phyloP scores from a whole-genome alignment of 2,329 filamentous ascomycete species.

The Ambrosiella beaveri region DNA sequence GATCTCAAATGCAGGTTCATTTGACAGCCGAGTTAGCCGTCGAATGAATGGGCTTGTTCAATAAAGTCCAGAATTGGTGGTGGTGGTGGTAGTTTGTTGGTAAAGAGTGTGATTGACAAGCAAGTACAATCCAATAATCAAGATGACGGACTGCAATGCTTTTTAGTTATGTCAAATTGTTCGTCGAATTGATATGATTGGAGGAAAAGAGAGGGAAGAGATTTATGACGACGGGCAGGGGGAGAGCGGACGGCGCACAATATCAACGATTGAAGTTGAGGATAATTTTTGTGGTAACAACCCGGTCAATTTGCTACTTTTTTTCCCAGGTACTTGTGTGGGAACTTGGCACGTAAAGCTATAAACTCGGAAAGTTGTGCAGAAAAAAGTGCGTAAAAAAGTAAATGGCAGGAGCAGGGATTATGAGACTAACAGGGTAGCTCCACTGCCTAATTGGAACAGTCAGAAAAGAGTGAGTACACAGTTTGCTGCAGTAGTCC shows the following conservation, averaged over 20 bases:
- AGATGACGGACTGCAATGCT: not conserved
- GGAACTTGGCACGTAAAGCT: not conserved
- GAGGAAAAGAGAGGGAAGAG: conserved; percentile 15
- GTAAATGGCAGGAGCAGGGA: not conserved
- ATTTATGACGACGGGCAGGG: conserved; percentile 1
- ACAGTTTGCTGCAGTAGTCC: not conserved
- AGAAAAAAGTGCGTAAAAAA: not conserved
- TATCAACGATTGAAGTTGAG: not conserved
- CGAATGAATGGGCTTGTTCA: conserved; percentile 71
- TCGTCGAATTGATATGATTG: not conserved
- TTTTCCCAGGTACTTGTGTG: not conserved
- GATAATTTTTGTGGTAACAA: not conserved
- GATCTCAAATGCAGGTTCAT: conserved; percentile 84
- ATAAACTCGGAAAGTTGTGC: not conserved
- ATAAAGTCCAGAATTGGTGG: conserved; percentile 2
- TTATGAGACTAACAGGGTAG: not conserved
- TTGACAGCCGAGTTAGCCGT: conserved; percentile 68
- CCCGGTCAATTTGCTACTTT: not conserved
- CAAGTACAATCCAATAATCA: conserved; percentile 3
- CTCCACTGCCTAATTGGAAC: conserved; percentile 4
- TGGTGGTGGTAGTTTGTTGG: not conserved
- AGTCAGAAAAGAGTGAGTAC: not conserved
- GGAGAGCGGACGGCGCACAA: conserved; percentile 2
- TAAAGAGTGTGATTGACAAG: conserved; percentile 13
- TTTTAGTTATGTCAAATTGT: not conserved